phyloP scores from a whole-genome alignment of 2,329 filamentous ascomycete genomes.

The Xylaria sp. region DNA sequence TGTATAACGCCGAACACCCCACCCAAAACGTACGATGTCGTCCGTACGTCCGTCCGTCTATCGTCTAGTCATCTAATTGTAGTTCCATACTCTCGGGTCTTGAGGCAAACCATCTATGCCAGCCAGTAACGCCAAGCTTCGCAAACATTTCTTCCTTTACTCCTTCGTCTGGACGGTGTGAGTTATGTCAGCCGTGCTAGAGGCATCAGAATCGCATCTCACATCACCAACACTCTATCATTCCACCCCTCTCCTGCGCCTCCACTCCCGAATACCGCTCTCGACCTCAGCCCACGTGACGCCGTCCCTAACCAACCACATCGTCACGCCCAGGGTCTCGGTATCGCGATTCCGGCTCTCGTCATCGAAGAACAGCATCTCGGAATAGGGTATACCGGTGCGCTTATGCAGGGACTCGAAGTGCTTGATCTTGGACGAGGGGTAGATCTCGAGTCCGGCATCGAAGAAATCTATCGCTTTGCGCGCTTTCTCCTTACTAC shows the following conservation, averaged over 20 bases:
- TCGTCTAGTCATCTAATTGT: conserved; percentile 5
- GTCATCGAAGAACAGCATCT: conserved; percentile 97
- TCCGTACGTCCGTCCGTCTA: conserved; percentile 18
- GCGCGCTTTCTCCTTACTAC: conserved; percentile 51
- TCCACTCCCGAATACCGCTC: conserved; percentile 82
- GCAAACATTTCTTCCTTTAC: not conserved
- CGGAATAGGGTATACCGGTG: conserved; percentile 77
- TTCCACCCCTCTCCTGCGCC: conserved; percentile 68
- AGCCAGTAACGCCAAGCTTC: conserved; percentile 26
- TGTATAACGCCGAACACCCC: conserved; percentile 22
- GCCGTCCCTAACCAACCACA: conserved; percentile 84
- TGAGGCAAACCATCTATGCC: not conserved
- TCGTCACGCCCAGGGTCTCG: conserved; percentile 80
- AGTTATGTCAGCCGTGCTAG: not conserved
- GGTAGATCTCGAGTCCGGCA: conserved; percentile 73
- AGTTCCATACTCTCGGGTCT: conserved; percentile 5
- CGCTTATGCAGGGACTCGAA: conserved; percentile 78
- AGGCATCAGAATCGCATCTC: not conserved
- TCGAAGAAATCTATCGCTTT: conserved; percentile 70
- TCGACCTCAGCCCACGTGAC: conserved; percentile 82
- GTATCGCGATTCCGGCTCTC: conserved; percentile 89
- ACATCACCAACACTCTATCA: conserved; percentile 6
- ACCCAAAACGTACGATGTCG: conserved; percentile 26
- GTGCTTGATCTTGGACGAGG: conserved; percentile 85
- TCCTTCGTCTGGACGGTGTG: not conserved